Percentiles rank a stretch among this genome's conserved stretches.
These are phyloP conservation scores for Exophiala oligosperma DNA, from an alignment of 2,329 filamentous ascomycete genomes.

Conservation along the genomic window DNA sequence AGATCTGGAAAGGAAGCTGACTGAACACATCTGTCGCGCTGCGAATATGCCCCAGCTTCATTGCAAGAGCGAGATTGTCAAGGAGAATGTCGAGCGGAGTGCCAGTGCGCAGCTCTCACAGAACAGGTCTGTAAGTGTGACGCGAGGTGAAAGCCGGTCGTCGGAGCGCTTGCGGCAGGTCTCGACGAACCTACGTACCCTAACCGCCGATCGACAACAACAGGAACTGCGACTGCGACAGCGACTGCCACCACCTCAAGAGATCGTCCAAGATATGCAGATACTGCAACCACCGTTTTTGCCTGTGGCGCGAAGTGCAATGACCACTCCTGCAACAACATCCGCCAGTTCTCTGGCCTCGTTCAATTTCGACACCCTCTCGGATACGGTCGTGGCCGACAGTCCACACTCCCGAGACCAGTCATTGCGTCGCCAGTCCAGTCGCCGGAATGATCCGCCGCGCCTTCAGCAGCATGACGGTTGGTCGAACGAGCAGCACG, in stretches of 20 bases:
- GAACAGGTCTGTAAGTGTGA: not conserved
- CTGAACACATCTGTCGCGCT: conserved; percentile 38
- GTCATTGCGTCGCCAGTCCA: conserved; percentile 3
- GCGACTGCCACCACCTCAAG: conserved; percentile 5
- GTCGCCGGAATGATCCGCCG: conserved; percentile 1
- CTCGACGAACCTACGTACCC: not conserved
- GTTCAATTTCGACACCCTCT: conserved; percentile 23
- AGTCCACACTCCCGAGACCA: conserved; percentile 20
- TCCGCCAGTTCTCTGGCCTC: conserved; percentile 20
- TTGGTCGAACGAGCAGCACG: conserved; percentile 10
- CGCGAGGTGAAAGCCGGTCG: not conserved
- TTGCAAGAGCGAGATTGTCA: conserved; percentile 12
- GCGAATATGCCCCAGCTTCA: conserved; percentile 32
- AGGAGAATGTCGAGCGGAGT: not conserved
- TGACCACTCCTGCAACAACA: conserved; percentile 13
- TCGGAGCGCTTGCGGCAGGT: conserved; percentile 1
- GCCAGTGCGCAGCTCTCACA: conserved; percentile 4
- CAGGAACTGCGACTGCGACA: conserved; percentile 4
- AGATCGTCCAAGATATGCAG: not conserved
- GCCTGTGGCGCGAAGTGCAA: conserved; percentile 3
- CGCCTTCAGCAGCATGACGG: conserved; percentile 1
- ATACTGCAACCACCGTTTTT: conserved; percentile 11
- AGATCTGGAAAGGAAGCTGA: conserved; percentile 33
- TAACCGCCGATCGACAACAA: not conserved
- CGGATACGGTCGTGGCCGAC: conserved; percentile 18